Percentiles rank a stretch among this genome's conserved stretches.
Conservation (phyloP, 1,284 basidiomycete species). For the Naganishia sp. region DNA sequence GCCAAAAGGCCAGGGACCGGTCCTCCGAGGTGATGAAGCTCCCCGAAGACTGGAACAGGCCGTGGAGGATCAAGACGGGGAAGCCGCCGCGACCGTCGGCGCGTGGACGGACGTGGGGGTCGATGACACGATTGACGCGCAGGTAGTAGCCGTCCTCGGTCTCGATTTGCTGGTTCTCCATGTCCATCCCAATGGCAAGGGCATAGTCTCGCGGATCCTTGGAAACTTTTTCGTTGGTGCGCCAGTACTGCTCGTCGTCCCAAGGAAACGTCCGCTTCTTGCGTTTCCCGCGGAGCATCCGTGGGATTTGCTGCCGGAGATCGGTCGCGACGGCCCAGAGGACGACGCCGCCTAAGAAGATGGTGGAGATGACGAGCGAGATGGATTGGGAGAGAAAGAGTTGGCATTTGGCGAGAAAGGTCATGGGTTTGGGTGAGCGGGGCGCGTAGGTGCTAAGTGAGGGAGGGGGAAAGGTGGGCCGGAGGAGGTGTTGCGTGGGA, state of each 20-base stretch:
- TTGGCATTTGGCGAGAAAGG: constrained; percentile 43
- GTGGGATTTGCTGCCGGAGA: constrained; percentile 32
- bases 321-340: constrained; percentile 52
- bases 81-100: constrained; percentile 59
- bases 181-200: constrained; percentile 60
- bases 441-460: constrained; percentile 50
- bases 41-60: constrained; percentile 65
- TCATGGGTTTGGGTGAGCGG: constrained; percentile 43
- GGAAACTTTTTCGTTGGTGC: constrained; percentile 57
- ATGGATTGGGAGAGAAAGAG: constrained; percentile 57
- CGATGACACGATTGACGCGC: constrained; percentile 56
- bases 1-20: constrained; percentile 64
- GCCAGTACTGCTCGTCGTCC: constrained; percentile 60
- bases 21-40: constrained; percentile 66
- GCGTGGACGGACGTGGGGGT: constrained; percentile 54
- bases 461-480: constrained; percentile 54
- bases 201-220: constrained; percentile 64
- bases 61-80: constrained; percentile 65
- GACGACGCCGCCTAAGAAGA: constrained; percentile 57
- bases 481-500: constrained; percentile 50
- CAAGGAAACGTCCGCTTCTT: constrained; percentile 52
- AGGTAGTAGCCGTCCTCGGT: constrained; percentile 62
- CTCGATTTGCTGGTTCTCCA: constrained; percentile 61
- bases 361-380: constrained; percentile 58
- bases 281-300: constrained; percentile 34